Evolutionary conservation across 78 protist species (phyloP), one percentile per base, ranked within the genome.

Genomic region (Dictyostelium firmibasis): DNA sequence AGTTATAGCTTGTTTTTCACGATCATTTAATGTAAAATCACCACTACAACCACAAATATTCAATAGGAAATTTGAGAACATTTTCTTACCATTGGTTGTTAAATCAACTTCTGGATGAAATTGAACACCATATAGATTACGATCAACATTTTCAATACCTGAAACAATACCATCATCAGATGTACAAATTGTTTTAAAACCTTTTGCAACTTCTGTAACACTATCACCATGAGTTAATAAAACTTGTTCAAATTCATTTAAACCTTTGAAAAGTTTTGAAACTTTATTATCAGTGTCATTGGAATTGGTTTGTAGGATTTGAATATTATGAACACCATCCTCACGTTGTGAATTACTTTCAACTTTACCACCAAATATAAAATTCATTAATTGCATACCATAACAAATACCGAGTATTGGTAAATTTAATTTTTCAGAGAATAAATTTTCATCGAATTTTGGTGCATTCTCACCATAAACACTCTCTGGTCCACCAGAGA

Each of bases 51-150:
- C 84, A 67, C 89, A 38, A n/a, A 91, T 60, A 31, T 72, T 43
- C 29, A 88, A 85, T 76, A 98, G 92, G 78, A 98, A 98, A 97
- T 98, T 98, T 38, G 23, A 1, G 35, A 98, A 13, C 23, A 98
- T 97, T 44, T 16, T 64, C 47, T 41, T 84, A 23, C 99, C 99
- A 76, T 97, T 84, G 27, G 23, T 74, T 13, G 98, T 64, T 38
- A 97, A 96, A 53, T 97, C 98, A 7, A 98, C 99, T 47, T 98
- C 99, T 67, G 99, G 99, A 92, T 98, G 99, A 81, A 98, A 98
- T 96, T 98, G 98, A 0, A 92, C n/a, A 11, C 98, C 98, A 27
- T 86, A 96, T 44, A 94, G 9, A 23, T 20, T 2, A 8, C 53
- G 25, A 6, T 14, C 60, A 18, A 7, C 82, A 62, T 64, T 36